phyloP scores from a whole-genome alignment of 129 eudicot species.

The Tagetes patula region DNA sequence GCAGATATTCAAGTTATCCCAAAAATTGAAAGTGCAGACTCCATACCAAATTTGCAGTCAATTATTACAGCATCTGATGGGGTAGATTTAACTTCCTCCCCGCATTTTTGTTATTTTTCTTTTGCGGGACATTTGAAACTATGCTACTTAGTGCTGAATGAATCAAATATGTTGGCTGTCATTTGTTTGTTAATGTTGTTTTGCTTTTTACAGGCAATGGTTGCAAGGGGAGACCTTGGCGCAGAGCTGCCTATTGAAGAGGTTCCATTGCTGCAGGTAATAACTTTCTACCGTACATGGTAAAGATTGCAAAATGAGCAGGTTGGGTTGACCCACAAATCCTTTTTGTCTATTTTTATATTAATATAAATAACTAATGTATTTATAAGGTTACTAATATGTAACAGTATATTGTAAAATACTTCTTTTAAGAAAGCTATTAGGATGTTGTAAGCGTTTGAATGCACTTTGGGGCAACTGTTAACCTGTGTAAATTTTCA shows the following conservation, averaged over 20 bases:
- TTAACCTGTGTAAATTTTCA: not conserved
- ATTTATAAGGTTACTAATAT: not conserved
- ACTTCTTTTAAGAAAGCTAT: not conserved
- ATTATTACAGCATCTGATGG: conserved; percentile 97
- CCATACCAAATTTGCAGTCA: conserved; percentile 92
- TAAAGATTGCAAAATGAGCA: not conserved
- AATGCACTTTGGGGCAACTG: not conserved
- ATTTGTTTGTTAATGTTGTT: not conserved
- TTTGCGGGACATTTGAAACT: not conserved
- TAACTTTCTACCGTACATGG: not conserved
- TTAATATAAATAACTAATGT: not conserved
- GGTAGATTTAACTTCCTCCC: conserved; percentile 38
- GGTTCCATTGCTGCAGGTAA: conserved; percentile 98
- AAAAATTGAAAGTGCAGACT: conserved; percentile 96
- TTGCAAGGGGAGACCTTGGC: conserved; percentile 98
- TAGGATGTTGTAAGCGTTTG: conserved; percentile 15
- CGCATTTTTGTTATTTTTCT: conserved; percentile 5
- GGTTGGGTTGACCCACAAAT: not conserved
- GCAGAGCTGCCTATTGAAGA: conserved; percentile 97
- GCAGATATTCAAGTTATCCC: conserved; percentile 94
- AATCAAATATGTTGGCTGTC: conserved; percentile 10
- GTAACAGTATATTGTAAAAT: too few relatives aligned
- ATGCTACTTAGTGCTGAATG: not conserved
- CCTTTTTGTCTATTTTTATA: not conserved
- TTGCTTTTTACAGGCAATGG: conserved; percentile 72